Conservation (phyloP, 2,329 filamentous ascomycete genomes). For the Pseudocercospora fijiensis region DNA sequence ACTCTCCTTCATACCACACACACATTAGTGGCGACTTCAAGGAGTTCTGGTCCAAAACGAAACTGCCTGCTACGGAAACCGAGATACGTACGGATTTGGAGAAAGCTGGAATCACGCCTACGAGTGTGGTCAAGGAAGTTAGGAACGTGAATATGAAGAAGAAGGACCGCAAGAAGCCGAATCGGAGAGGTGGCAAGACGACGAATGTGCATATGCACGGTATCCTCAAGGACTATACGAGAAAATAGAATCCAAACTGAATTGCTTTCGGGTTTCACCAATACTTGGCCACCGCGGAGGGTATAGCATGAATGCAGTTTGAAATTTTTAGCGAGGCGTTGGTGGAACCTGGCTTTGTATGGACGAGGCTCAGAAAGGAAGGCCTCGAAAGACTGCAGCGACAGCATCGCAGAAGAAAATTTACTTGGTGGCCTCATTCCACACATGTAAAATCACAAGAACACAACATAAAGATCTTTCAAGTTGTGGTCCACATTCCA, state of each 20-base stretch:
- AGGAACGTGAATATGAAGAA: conserved; percentile 47
- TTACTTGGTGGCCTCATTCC: not conserved
- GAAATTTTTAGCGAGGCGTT: not conserved
- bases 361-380: not conserved
- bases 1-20: conserved; percentile 63
- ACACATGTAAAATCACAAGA: not conserved
- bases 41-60: conserved; percentile 76
- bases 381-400: not conserved
- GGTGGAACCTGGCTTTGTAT: not conserved
- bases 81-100: conserved; percentile 76
- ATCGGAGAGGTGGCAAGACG: conserved; percentile 72
- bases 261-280: not conserved
- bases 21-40: conserved; percentile 76
- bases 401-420: too few species aligned
- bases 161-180: conserved; percentile 73
- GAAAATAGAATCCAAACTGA: conserved; percentile 15
- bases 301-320: not conserved
- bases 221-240: conserved; percentile 69
- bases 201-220: conserved; percentile 86
- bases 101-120: conserved; percentile 77
- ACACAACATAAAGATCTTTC: not conserved
- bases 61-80: conserved; percentile 67
- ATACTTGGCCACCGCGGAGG: not conserved
- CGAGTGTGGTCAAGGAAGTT: conserved; percentile 72
- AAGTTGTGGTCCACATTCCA: too few species aligned